Percentiles rank a stretch among this genome's conserved stretches.
These are phyloP conservation scores for Zoysia matrella DNA, from an alignment of 202 grass and related monocot species.

Conservation along the genomic window DNA sequence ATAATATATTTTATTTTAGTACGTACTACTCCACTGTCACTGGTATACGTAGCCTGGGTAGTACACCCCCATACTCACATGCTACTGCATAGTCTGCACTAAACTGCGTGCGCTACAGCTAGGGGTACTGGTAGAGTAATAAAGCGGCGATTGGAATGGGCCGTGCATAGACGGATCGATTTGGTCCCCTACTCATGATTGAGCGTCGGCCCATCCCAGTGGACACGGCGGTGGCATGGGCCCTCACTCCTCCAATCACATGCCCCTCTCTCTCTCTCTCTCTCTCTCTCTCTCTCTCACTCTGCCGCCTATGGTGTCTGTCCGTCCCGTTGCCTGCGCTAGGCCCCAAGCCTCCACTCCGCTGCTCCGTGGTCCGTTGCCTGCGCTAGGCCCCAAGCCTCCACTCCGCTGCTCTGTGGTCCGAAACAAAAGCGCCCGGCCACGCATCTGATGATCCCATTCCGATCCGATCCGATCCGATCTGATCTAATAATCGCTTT, in stretches of 20 bases:
- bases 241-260: slow-evolving; percentile 9
- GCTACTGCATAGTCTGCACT: no score
- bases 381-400: no score
- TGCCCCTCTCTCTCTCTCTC: neutral
- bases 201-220: neutral
- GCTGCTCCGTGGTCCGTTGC: no score
- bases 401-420: no score
- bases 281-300: no score
- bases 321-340: neutral
- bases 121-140: neutral
- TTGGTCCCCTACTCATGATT: slow-evolving; percentile 29
- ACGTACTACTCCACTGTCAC: no score
- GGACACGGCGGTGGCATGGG: slow-evolving; percentile 6
- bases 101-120: no score
- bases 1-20: no score
- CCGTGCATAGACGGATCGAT: neutral
- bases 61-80: no score
- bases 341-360: no score
- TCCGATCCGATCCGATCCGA: neutral
- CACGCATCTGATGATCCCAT: neutral
- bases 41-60: no score
- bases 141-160: slow-evolving; percentile 4
- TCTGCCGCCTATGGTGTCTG: neutral
- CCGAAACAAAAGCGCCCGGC: slow-evolving; percentile 16
- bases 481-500: neutral